Conservation (phyloP, 2,329 filamentous ascomycete species). For the Pseudonectria foliicola region DNA sequence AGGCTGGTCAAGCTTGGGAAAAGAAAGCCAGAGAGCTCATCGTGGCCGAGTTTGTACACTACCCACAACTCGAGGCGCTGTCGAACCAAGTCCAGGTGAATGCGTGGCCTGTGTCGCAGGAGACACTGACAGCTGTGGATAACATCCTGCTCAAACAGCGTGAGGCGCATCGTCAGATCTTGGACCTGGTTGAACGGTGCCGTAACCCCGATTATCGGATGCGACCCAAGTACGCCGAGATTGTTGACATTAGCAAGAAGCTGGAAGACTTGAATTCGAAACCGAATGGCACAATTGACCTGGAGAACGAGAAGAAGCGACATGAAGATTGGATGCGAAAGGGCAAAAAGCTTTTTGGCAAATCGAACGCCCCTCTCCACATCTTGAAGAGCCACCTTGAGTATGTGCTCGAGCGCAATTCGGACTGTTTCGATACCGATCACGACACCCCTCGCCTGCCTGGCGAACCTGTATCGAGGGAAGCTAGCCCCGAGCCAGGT, state of each 20-base stretch:
- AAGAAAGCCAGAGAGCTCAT: slow-evolving; percentile 88
- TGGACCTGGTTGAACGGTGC: slow-evolving; percentile 72
- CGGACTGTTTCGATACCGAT: slow-evolving; percentile 82
- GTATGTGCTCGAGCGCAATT: slow-evolving; percentile 82
- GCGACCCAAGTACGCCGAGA: slow-evolving; percentile 80
- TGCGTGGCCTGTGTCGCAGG: slow-evolving; percentile 70
- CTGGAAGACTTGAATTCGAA: slow-evolving; percentile 88
- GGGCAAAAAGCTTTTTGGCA: slow-evolving; percentile 95
- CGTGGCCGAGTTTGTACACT: slow-evolving; percentile 84
- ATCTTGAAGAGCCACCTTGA: slow-evolving; percentile 94
- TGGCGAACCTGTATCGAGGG: slow-evolving; percentile 84
- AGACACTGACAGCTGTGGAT: slow-evolving; percentile 77
- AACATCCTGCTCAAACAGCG: slow-evolving; percentile 92
- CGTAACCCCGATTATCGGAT: slow-evolving; percentile 68
- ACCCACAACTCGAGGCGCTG: slow-evolving; percentile 86
- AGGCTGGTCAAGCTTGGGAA: slow-evolving; percentile 81
- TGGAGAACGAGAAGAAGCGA: slow-evolving; percentile 88
- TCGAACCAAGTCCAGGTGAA: slow-evolving; percentile 69
- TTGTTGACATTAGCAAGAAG: slow-evolving; percentile 82
- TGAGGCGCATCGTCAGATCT: slow-evolving; percentile 83
- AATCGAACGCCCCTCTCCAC: slow-evolving; percentile 93
- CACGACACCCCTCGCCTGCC: slow-evolving; percentile 80
- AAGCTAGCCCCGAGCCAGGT: slow-evolving; percentile 54
- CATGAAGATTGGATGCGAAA: slow-evolving; percentile 99
- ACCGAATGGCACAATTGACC: slow-evolving; percentile 79